A percentile compares a stretch with the other conserved stretches of the same genome.
These are phyloP conservation scores for Acrocalymma vagum DNA, from an alignment of 2,329 filamentous ascomycete genomes.

Conservation along the genomic window DNA sequence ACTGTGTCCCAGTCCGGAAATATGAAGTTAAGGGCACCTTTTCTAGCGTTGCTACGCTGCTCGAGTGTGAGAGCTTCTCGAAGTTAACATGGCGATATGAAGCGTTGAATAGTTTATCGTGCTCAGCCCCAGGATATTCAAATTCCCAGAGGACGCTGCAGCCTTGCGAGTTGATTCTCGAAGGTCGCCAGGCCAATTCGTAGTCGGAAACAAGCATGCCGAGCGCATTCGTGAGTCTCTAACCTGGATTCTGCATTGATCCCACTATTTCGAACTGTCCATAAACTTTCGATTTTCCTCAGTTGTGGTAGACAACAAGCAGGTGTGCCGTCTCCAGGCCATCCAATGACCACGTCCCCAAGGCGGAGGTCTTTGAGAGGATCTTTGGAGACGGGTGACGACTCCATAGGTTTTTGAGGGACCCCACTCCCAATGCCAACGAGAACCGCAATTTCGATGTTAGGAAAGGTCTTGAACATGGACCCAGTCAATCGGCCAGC, in stretches of 20 bases:
- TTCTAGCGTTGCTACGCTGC: too few species aligned
- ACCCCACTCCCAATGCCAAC: slow-evolving; percentile 20
- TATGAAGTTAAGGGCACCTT: too few species aligned
- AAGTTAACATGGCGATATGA: slow-evolving; percentile 6
- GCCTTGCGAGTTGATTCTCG: slow-evolving; percentile 5
- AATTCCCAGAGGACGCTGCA: slow-evolving; percentile 5
- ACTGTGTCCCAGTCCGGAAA: too few species aligned
- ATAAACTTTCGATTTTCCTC: slow-evolving; percentile 11
- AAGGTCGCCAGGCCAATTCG: slow-evolving; percentile 7
- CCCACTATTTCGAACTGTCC: slow-evolving; percentile 17
- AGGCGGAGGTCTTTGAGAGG: slow-evolving; percentile 15
- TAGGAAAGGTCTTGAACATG: slow-evolving; percentile 17
- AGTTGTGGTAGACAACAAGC: slow-evolving; percentile 14
- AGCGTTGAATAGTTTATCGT: slow-evolving; percentile 11
- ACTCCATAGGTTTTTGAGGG: too few species aligned
- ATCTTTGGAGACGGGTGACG: slow-evolving; percentile 1
- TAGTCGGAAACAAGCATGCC: slow-evolving; percentile 8
- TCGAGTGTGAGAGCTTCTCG: too few species aligned
- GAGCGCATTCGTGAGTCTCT: slow-evolving; percentile 12
- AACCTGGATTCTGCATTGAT: slow-evolving; percentile 14
- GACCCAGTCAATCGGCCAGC: slow-evolving; percentile 9
- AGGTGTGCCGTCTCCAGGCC: slow-evolving; percentile 15
- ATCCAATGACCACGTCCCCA: slow-evolving; percentile 20
- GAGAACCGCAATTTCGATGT: slow-evolving; percentile 16
- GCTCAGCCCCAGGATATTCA: slow-evolving; percentile 7